Base-by-base conservation (phyloP, 805 yeast genomes). In the Metschnikowia lunata region DNA sequence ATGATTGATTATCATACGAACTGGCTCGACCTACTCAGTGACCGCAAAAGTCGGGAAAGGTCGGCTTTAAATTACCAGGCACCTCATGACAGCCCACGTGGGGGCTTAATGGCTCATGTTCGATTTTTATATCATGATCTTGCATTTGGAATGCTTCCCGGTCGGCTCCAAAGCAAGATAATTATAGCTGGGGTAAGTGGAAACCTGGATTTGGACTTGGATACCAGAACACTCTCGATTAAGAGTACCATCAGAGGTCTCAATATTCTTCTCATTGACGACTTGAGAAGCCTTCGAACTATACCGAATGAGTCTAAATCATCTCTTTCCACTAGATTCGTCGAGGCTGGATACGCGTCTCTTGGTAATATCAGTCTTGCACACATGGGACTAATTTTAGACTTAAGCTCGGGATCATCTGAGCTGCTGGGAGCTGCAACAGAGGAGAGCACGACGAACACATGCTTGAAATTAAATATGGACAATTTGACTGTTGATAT, bases 221-320 rank as follows among this genome's bases (percentile, higher is more conserved):
- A 58, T 9, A 52, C 47, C 2, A 53, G 59, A 23, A 70, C 61
- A 34, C 58, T 61, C 11, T 61, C 58, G 44, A 46, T 72, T 6
- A 76, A 72, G 43, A 56, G 76, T 10, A 73, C 82, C 0, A 58
- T 83, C 7, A 70, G 82, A 36, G 70, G 75, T 6, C 58, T 80
- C 0, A 62, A 75, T 0, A 40, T 85, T 4, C 61, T 83, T 9
- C 59, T 88, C 30, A 79, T 85, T 38, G 96, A 88, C 63, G 93
- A 88, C 45, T 10, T 29, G n/a, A 29, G n/a, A 29, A 29, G 31
- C n/a, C 3, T 29, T 29, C 31, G 31, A 12, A 12, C 31, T 29
- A 6, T 29, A 10, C n/a, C 10, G n/a, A 29, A 6, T 12, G n/a
- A 4, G n/a, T 29, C 31, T 29, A 10, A 29, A 29, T 29, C 31